Percentiles rank a stretch among this genome's conserved stretches.
These are phyloP conservation scores for Apiotrichum sp. DNA, from an alignment of 1,284 basidiomycete genomes.

Conservation along the genomic window DNA sequence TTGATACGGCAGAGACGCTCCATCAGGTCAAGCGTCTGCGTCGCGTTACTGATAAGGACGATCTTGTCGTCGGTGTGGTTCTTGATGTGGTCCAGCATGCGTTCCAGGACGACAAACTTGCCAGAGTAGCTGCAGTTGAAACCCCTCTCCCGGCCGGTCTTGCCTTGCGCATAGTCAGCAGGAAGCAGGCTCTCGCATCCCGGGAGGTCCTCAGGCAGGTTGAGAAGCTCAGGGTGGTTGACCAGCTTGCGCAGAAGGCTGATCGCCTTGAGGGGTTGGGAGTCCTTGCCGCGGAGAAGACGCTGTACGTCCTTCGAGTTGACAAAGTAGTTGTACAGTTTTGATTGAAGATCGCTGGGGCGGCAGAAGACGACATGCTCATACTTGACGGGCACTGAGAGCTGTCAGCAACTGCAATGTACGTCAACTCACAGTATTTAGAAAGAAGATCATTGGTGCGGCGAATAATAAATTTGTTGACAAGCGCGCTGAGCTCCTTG, in stretches of 20 bases:
- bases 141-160: constrained; percentile 49
- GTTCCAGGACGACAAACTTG: constrained; percentile 89
- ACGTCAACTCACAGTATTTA: constrained; percentile 72
- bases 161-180: constrained; percentile 55
- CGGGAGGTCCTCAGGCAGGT: constrained; percentile 76
- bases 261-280: constrained; percentile 95
- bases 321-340: constrained; percentile 88
- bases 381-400: constrained; percentile 92
- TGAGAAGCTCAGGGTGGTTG: constrained; percentile 91
- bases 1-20: constrained; percentile 78
- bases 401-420: not conserved
- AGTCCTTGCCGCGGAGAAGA: constrained; percentile 79
- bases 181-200: constrained; percentile 82
- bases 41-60: constrained; percentile 97
- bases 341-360: constrained; percentile 79
- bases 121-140: constrained; percentile 77
- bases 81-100: constrained; percentile 74
- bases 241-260: constrained; percentile 95
- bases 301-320: constrained; percentile 91
- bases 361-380: constrained; percentile 98
- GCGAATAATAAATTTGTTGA: constrained; percentile 95
- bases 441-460: constrained; percentile 94
- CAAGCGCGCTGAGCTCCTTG: constrained; percentile 83
- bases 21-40: constrained; percentile 91
- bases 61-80: constrained; percentile 92